A percentile compares a stretch with the other conserved stretches of the same genome.
phyloP scores from a whole-genome alignment of 331 rosid genomes.

The Quercus lobata region DNA sequence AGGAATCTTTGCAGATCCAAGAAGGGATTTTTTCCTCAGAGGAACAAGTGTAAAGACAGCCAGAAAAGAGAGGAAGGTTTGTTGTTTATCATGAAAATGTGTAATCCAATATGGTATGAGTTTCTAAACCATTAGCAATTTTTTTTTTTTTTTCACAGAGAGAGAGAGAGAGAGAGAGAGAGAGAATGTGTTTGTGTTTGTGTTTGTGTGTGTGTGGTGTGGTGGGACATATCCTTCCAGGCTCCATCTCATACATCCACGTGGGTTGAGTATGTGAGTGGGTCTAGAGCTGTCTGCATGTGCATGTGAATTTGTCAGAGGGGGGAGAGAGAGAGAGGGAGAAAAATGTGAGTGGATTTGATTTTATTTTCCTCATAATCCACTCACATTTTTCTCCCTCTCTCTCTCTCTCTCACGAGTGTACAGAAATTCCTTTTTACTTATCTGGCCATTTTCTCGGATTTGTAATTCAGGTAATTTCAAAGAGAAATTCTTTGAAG shows the following conservation, averaged over 20 bases:
- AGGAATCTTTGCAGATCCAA: constrained; percentile 49
- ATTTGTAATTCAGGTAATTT: no score
- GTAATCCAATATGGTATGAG: constrained; percentile 35
- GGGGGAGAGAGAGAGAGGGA: not conserved
- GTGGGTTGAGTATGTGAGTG: constrained; percentile 56
- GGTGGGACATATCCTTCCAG: constrained; percentile 29
- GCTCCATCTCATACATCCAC: constrained; percentile 36
- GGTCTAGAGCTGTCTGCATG: constrained; percentile 60
- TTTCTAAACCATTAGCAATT: constrained; percentile 15
- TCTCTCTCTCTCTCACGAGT: no score
- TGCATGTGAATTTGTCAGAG: constrained; percentile 86
- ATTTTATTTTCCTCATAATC: no score
- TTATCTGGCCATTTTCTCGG: no score
- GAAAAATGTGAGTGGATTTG: not conserved
- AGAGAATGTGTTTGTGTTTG: constrained; percentile 25
- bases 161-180: constrained; percentile 12
- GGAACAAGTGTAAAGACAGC: constrained; percentile 34
- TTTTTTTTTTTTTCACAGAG: not conserved
- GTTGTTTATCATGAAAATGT: constrained; percentile 22
- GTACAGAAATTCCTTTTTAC: no score
- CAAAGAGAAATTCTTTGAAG: no score
- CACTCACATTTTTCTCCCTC: no score
- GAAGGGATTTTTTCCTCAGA: constrained; percentile 21
- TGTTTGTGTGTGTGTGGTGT: constrained; percentile 9
- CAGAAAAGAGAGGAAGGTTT: constrained; percentile 26